Conservation (phyloP, 768 basidiomycete species). For the Lentinula edodes region DNA sequence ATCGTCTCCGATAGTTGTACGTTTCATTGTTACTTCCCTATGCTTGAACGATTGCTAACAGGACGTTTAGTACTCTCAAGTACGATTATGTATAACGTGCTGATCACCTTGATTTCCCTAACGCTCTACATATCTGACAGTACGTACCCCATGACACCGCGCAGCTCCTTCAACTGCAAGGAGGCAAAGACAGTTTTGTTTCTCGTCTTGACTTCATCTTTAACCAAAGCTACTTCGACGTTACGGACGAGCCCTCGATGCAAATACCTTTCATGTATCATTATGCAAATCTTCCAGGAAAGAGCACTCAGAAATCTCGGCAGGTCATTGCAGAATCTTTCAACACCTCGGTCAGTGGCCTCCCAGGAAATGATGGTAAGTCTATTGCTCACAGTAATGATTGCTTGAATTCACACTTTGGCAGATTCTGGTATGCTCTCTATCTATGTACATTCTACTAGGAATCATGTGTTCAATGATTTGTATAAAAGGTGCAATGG, state of each 20-base stretch:
- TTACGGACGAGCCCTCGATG: slow-evolving; percentile 60
- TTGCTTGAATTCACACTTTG: background rate
- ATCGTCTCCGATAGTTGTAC: slow-evolving; percentile 55
- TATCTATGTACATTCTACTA: background rate
- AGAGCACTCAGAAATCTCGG: slow-evolving; percentile 53
- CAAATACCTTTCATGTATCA: slow-evolving; percentile 71
- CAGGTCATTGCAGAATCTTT: slow-evolving; percentile 50
- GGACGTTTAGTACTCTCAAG: slow-evolving; percentile 49
- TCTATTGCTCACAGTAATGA: background rate
- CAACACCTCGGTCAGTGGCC: slow-evolving; percentile 49
- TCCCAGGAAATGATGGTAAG: slow-evolving; percentile 64
- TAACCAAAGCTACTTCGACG: slow-evolving; percentile 54
- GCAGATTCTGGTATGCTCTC: background rate
- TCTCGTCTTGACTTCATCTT: slow-evolving; percentile 53
- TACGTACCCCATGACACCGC: slow-evolving; percentile 65
- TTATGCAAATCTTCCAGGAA: slow-evolving; percentile 55
- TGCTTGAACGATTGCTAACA: background rate
- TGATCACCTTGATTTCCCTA: background rate
- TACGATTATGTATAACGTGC: slow-evolving; percentile 15
- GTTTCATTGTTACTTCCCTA: slow-evolving; percentile 9
- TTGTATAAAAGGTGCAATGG: slow-evolving; percentile 50
- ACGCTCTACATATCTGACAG: slow-evolving; percentile 20
- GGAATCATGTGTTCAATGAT: background rate
- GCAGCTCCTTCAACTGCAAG: slow-evolving; percentile 54
- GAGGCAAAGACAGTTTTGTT: slow-evolving; percentile 49